phyloP scores from a whole-genome alignment of 116 monocot species.

The Dioscorea cayenensis region DNA sequence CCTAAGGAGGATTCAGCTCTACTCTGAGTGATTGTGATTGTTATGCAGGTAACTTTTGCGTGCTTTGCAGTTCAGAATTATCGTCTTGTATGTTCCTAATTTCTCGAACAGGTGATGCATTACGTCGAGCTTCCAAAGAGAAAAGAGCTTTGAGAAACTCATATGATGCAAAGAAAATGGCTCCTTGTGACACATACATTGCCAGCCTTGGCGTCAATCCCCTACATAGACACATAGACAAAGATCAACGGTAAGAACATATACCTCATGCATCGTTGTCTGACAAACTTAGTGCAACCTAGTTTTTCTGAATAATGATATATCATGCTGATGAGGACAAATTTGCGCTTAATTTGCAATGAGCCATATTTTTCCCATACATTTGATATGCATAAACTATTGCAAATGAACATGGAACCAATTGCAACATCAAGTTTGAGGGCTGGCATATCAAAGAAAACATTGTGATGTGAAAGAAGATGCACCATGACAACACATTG shows the following conservation, averaged over 20 bases:
- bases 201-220: conserved; percentile 77
- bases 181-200: conserved; percentile 90
- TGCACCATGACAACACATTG: too few species aligned
- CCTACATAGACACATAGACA: conserved; percentile 18
- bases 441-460: too few species aligned
- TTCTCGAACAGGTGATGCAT: not conserved
- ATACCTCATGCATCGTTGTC: not conserved
- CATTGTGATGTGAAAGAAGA: too few species aligned
- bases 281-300: too few species aligned
- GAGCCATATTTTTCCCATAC: too few species aligned
- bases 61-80: not conserved
- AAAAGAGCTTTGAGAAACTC: conserved; percentile 71
- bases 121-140: conserved; percentile 14
- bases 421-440: too few species aligned
- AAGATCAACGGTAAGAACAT: not conserved
- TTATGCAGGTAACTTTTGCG: not conserved
- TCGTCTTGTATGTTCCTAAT: not conserved
- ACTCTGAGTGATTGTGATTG: not conserved
- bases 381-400: too few species aligned
- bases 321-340: too few species aligned
- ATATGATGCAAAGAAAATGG: conserved; percentile 87
- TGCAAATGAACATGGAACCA: too few species aligned
- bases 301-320: too few species aligned
- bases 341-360: too few species aligned
- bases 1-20: too few species aligned